phyloP scores from a whole-genome alignment of 345 rosid genomes.

The Heritiera fomes region DNA sequence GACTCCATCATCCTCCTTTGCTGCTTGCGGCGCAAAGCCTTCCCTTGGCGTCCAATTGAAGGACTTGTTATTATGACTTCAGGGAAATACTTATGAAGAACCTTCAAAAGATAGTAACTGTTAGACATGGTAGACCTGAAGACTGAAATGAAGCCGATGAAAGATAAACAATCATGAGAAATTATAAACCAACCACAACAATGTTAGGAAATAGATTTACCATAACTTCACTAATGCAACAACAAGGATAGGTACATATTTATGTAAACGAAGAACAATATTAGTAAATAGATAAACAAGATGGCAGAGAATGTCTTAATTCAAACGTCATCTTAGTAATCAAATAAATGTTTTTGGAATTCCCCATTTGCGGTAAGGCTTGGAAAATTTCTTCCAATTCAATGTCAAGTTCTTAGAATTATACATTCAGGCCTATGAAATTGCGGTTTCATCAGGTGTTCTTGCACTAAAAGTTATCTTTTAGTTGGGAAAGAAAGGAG shows the following conservation, averaged over 20 bases:
- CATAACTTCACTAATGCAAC: not conserved
- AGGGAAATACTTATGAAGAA: slow-evolving; percentile 72
- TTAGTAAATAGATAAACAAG: not conserved
- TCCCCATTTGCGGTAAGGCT: not conserved
- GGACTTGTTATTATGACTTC: slow-evolving; percentile 61
- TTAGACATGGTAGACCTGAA: slow-evolving; percentile 1
- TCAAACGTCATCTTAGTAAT: not conserved
- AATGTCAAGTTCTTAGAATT: not conserved
- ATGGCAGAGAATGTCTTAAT: not conserved
- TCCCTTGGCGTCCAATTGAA: slow-evolving; percentile 94
- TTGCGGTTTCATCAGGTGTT: not conserved
- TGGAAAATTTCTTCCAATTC: not conserved
- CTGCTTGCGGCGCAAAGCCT: slow-evolving; percentile 75
- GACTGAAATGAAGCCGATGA: not conserved
- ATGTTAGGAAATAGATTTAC: not conserved
- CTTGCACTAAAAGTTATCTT: not conserved
- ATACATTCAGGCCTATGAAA: not conserved
- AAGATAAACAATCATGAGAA: not conserved
- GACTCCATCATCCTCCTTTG: slow-evolving; percentile 52
- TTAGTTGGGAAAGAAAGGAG: not conserved
- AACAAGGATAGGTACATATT: not conserved
- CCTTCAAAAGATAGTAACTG: slow-evolving; percentile 45
- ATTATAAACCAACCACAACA: not conserved
- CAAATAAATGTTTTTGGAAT: not conserved
- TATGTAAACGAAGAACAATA: not conserved